These are phyloP conservation scores for Pseudoscleropodium purum DNA, from an alignment of 225 moss, liverwort and hornwort genomes.

Conservation along the genomic window DNA sequence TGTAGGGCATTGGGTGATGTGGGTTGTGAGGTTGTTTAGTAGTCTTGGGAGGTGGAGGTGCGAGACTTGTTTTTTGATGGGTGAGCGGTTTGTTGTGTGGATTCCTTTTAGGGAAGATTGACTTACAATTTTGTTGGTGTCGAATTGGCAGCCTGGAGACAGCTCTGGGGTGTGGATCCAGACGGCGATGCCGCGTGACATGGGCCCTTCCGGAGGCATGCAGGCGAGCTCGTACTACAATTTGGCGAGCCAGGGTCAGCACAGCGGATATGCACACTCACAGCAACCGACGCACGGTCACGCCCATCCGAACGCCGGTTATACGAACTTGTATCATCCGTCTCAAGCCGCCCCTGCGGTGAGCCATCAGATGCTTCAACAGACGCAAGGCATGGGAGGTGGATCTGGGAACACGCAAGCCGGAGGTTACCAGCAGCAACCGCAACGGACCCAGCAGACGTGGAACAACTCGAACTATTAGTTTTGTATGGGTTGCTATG, in stretches of 20 bases:
- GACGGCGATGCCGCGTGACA: slow-evolving; percentile 60
- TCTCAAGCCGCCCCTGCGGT: slow-evolving; percentile 65
- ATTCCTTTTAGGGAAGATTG: not conserved
- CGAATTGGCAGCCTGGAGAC: slow-evolving; percentile 41
- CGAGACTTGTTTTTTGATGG: not conserved
- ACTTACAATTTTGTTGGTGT: not conserved
- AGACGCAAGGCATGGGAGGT: slow-evolving; percentile 68
- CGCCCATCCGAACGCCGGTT: slow-evolving; percentile 53
- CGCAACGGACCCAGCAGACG: slow-evolving; percentile 81
- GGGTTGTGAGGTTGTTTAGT: not conserved
- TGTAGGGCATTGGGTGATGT: not conserved
- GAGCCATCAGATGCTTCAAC: slow-evolving; percentile 86
- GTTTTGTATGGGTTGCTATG: not conserved
- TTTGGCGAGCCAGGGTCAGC: slow-evolving; percentile 78
- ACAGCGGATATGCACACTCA: slow-evolving; percentile 61
- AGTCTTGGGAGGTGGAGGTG: not conserved
- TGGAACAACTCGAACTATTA: slow-evolving; percentile 73
- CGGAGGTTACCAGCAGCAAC: slow-evolving; percentile 73
- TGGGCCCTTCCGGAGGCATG: slow-evolving; percentile 78
- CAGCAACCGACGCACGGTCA: slow-evolving; percentile 83
- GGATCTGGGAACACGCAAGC: slow-evolving; percentile 51
- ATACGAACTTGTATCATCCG: slow-evolving; percentile 79
- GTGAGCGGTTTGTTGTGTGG: not conserved
- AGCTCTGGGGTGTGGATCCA: slow-evolving; percentile 83
- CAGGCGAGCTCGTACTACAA: slow-evolving; percentile 93